Base-by-base conservation (phyloP, 306 rosid species). In the Dryas octopetala region DNA sequence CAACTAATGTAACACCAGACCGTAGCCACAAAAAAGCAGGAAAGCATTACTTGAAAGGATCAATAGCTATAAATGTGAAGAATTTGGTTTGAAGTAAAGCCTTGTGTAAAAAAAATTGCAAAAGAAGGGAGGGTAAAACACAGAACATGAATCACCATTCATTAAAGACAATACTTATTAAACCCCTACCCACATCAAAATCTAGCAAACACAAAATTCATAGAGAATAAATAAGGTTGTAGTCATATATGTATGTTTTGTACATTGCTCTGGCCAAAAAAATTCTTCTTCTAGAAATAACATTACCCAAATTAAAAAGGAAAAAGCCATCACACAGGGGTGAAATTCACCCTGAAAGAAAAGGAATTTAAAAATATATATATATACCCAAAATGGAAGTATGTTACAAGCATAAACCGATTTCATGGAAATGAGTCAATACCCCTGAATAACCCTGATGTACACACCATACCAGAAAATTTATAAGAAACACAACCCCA, bases 1-100 rank as follows among this genome's bases (percentile, higher is more conserved):
- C 6, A 70, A 14, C 41, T 63, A 9, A 65, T 48, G 58, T 44
- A 43, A 62, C 70, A 70, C 62, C 65, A 23, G 40, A 70, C 49
- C n/a, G 16, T 15, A 40, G 43, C 5, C 38, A 32, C 38, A 32
- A 32, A 32, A 32, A 32, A 32, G 38, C 38, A 1, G 38, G 38
- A 32, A 32, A 32, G 38, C 38, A 32, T 32, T 32, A 32, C 38
- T 32, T 32, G 3, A 32, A 32, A 32, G 38, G 38, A 32, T 32
- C 38, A 32, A 32, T 32, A 32, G 38, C 38, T 32, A 32, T 32
- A 32, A 32, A 32, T 32, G 38, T 32, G 38, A 32, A 32, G 38
- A 32, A 32, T 32, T 32, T 32, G 38, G 38, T 32, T 32, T 32
- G 38, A 32, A 32, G 38, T 32, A 32, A 32, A 32, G 38, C 38